phyloP scores from a whole-genome alignment of 208 protist species.

The Trichomonas tenax region DNA sequence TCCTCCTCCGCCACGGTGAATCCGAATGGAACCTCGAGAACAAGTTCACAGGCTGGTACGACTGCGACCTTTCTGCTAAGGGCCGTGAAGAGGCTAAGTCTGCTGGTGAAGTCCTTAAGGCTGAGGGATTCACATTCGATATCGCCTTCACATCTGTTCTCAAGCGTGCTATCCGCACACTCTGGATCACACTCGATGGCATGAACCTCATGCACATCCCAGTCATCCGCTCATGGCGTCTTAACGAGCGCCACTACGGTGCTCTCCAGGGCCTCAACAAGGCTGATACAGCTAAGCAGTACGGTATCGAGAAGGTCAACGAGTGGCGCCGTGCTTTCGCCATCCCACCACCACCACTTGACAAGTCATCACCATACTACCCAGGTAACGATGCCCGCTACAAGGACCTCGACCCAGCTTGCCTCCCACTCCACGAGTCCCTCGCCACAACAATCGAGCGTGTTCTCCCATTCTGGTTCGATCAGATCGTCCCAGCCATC shows the following conservation, averaged over 20 bases:
- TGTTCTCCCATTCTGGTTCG: conserved; percentile 26
- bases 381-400: conserved; percentile 24
- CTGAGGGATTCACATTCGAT: conserved; percentile 44
- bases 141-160: conserved; percentile 51
- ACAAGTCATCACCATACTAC: conserved; percentile 32
- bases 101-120: conserved; percentile 26
- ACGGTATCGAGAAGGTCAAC: conserved; percentile 51
- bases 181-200: conserved; percentile 40
- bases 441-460: conserved; percentile 14
- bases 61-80: conserved; percentile 26
- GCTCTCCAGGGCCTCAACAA: conserved; percentile 54
- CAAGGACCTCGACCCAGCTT: neutral
- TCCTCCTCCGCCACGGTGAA: conserved; percentile 27
- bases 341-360: conserved; percentile 44
- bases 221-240: conserved; percentile 43
- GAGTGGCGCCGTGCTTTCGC: conserved; percentile 50
- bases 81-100: conserved; percentile 27
- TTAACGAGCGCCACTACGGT: conserved; percentile 58
- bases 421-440: neutral
- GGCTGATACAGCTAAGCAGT: conserved; percentile 50
- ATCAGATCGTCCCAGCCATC: conserved; percentile 39
- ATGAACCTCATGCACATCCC: conserved; percentile 44
- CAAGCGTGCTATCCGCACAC: conserved; percentile 50
- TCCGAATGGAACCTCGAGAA: conserved; percentile 25
- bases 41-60: conserved; percentile 30